A percentile compares a stretch with the other conserved stretches of the same genome.
Conservation (phyloP, 2,329 filamentous ascomycete species). For the Aspergillus intermedius region DNA sequence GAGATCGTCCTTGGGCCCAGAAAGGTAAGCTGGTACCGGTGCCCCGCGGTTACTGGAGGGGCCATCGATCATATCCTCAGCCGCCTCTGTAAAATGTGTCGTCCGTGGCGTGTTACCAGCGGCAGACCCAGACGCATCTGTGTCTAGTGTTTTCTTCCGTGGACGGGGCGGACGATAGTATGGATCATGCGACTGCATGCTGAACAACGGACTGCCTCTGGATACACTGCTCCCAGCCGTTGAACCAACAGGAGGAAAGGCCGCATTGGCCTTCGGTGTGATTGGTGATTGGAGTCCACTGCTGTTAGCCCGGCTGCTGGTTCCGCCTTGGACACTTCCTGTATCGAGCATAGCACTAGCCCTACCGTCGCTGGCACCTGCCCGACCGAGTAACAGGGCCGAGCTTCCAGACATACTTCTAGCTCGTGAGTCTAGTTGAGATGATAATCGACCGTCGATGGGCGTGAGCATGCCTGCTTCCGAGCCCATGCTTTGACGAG, state of each 20-base stretch:
- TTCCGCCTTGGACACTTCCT: slow-evolving; percentile 41
- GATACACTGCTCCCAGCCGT: slow-evolving; percentile 40
- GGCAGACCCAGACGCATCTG: slow-evolving; percentile 38
- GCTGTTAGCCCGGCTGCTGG: slow-evolving; percentile 49
- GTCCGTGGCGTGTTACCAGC: slow-evolving; percentile 23
- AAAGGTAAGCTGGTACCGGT: slow-evolving; percentile 50
- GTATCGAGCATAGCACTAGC: slow-evolving; percentile 51
- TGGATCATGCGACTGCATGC: slow-evolving; percentile 58
- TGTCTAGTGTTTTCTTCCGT: slow-evolving; percentile 59
- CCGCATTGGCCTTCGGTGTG: slow-evolving; percentile 62
- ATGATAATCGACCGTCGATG: slow-evolving; percentile 59
- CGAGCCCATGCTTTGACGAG: slow-evolving; percentile 74
- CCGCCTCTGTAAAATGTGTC: background rate
- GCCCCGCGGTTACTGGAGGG: slow-evolving; percentile 31
- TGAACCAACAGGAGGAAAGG: slow-evolving; percentile 59
- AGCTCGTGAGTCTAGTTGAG: slow-evolving; percentile 48
- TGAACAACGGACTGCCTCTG: slow-evolving; percentile 36
- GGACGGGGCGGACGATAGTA: slow-evolving; percentile 83
- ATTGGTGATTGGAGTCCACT: slow-evolving; percentile 62
- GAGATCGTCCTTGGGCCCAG: slow-evolving; percentile 49
- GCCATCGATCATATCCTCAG: slow-evolving; percentile 22
- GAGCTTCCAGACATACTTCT: slow-evolving; percentile 58
- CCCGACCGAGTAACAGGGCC: slow-evolving; percentile 53
- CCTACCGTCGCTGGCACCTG: slow-evolving; percentile 39
- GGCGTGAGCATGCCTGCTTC: slow-evolving; percentile 71